Evolutionary conservation across 2,329 filamentous ascomycete species (phyloP).

Genomic region (Fusarium sp.): DNA sequence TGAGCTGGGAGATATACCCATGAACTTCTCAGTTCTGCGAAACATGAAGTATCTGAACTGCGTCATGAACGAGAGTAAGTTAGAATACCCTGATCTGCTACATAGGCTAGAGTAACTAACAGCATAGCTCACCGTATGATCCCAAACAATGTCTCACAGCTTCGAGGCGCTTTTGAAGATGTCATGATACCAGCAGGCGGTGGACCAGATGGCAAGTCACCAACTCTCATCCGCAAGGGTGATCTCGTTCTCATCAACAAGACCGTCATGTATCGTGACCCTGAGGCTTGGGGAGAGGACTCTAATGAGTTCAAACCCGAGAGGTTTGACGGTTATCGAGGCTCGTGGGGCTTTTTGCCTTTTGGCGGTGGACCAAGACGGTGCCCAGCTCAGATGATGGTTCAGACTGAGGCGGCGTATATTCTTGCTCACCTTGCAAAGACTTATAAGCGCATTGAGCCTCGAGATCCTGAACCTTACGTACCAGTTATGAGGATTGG

Average conservation of each 20-base stretch:
- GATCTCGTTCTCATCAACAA: not conserved
- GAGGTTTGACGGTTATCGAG: not conserved
- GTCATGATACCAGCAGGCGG: not conserved
- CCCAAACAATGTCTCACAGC: not conserved
- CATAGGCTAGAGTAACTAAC: too few relatives aligned
- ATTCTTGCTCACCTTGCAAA: not conserved
- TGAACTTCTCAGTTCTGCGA: not conserved
- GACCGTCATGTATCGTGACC: conserved; percentile 1
- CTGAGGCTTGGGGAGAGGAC: not conserved
- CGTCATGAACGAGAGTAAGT: conserved; percentile 5
- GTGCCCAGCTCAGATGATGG: conserved; percentile 6
- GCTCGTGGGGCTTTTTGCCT: not conserved
- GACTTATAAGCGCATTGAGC: not conserved
- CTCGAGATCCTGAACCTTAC: not conserved
- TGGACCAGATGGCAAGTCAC: not conserved
- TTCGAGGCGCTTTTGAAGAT: not conserved
- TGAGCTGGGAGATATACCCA: not conserved
- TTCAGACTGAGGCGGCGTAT: not conserved
- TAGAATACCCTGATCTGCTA: too few relatives aligned
- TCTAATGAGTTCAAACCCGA: not conserved
- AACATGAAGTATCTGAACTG: conserved; percentile 9
- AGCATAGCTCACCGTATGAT: not conserved
- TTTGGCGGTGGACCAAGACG: not conserved
- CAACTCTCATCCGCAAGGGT: not conserved
- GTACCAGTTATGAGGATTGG: conserved; percentile 2